Percentiles rank a stretch among this genome's conserved stretches.
Conservation (phyloP, 2,329 filamentous ascomycete species). For the Ophiostoma populinum region DNA sequence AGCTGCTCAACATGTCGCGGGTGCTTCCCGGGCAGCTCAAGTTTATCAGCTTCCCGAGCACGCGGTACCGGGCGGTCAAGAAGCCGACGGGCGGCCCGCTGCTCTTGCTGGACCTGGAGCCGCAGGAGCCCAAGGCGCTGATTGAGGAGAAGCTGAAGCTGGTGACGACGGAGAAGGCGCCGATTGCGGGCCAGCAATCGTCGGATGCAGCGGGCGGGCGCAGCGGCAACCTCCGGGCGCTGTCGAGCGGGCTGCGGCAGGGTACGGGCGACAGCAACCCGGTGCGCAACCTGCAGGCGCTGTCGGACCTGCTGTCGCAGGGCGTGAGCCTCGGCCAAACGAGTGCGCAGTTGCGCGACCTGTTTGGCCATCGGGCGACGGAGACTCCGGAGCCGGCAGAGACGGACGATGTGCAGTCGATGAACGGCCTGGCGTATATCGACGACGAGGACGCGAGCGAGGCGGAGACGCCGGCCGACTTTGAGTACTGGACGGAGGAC, state of each 20-base stretch:
- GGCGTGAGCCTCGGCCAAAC: slow-evolving; percentile 9
- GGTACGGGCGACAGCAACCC: slow-evolving; percentile 8
- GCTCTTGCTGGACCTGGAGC: slow-evolving; percentile 70
- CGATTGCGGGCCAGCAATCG: slow-evolving; percentile 25
- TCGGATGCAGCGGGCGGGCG: slow-evolving; percentile 11
- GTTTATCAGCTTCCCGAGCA: slow-evolving; percentile 82
- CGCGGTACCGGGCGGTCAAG: slow-evolving; percentile 80
- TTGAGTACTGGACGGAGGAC: slow-evolving; percentile 61
- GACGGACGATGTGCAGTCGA: slow-evolving; percentile 45
- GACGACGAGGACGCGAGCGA: slow-evolving; percentile 60
- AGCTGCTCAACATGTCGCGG: slow-evolving; percentile 91
- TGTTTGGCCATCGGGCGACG: slow-evolving; percentile 5
- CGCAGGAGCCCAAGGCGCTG: slow-evolving; percentile 59
- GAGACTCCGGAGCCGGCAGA: slow-evolving; percentile 4
- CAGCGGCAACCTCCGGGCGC: slow-evolving; percentile 5
- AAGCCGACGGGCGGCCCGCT: slow-evolving; percentile 90
- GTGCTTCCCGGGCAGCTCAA: slow-evolving; percentile 86
- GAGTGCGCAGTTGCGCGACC: not conserved
- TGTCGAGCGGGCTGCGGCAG: slow-evolving; percentile 17
- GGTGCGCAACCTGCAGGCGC: slow-evolving; percentile 1
- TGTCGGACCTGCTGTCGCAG: not conserved
- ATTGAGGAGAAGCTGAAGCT: slow-evolving; percentile 92
- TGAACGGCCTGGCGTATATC: slow-evolving; percentile 75
- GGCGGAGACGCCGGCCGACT: slow-evolving; percentile 50
- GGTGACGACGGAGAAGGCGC: slow-evolving; percentile 43